Percentiles rank a stretch among this genome's conserved stretches.
phyloP scores from a whole-genome alignment of 2,329 filamentous ascomycete species.

The Escovopsis sp. region DNA sequence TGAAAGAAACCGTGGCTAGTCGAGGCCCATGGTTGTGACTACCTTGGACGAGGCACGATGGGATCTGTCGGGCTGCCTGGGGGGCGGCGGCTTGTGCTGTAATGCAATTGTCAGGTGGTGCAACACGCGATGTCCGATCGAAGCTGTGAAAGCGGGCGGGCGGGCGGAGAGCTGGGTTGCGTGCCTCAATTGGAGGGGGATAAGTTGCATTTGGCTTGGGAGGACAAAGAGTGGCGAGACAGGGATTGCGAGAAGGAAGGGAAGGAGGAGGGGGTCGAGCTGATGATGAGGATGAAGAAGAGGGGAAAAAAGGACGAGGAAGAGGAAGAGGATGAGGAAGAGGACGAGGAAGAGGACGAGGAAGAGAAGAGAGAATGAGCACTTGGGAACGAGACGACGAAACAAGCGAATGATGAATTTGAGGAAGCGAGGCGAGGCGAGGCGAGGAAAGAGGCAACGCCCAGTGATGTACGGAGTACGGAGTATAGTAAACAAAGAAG shows the following conservation, averaged over 20 bases:
- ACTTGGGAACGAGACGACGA: not conserved
- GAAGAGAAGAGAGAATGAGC: not conserved
- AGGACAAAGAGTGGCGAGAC: not conserved
- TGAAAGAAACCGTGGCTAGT: conserved; percentile 11
- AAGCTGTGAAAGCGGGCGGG: conserved; percentile 2
- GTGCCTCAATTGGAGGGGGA: not conserved
- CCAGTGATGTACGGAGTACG: too few relatives aligned
- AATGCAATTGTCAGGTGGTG: conserved; percentile 3
- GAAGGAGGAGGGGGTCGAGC: too few relatives aligned
- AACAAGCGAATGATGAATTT: too few relatives aligned
- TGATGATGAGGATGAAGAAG: too few relatives aligned
- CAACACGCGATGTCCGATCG: conserved; percentile 4
- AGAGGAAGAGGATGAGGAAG: not conserved
- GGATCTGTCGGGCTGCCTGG: not conserved
- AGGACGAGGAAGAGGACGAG: not conserved
- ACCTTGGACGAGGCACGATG: not conserved
- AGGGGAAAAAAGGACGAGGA: too few relatives aligned
- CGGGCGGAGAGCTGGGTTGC: not conserved
- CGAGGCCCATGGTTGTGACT: conserved; percentile 21
- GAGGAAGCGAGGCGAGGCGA: too few relatives aligned
- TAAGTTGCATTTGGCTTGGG: not conserved
- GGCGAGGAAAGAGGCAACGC: too few relatives aligned
- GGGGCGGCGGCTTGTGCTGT: not conserved
- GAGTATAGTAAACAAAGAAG: too few relatives aligned
- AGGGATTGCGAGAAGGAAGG: not conserved